Evolutionary conservation across 2,329 filamentous ascomycete species (phyloP), one percentile per base, ranked within the genome.

Genomic region (Aspergillus clavatus): DNA sequence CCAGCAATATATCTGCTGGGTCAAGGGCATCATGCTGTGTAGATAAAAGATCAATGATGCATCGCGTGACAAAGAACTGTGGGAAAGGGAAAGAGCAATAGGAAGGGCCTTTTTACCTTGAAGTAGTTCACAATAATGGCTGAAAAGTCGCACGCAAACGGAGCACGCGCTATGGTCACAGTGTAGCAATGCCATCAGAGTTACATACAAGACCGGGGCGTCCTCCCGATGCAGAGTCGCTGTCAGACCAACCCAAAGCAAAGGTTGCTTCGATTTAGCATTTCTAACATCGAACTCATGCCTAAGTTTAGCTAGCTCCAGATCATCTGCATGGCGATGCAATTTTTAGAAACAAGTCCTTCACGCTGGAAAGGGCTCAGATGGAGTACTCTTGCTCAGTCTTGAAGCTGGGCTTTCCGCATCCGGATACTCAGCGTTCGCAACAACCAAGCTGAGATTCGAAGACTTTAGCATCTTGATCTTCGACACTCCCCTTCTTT

Each of bases 111-210:
- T 45, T 63, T 63, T 61, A 59, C 54, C 53, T 57, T 58, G 43
- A 62, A 60, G 48, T 59, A 56, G 41, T 48, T 43, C 40, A 45
- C 43, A 33, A 37, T 33, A 23, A 46, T 37, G 54, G 28, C 27
- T 43, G 41, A 38, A 19, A 36, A 35, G 43, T 55, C 45, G 51
- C 46, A 58, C 51, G 55, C 53, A 58, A 58, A 56, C 55, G 55
- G 55, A 47, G 48, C 54, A 53, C 55, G 53, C 55, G 64, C 55
- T 53, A 52, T 48, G 56, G 54, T 63, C 60, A 65, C 53, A 55
- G 48, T 45, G 50, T 42, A 41, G 48, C 40, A 42, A 58, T 61
- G 54, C 48, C 59, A 61, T 66, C 61, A 64, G 55, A 43, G 60
- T 65, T 62, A 61, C 58, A 60, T 60, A 54, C 40, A 42, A 33